These are phyloP conservation scores for Trametes maxima DNA, from an alignment of 768 basidiomycete genomes.

Conservation along the genomic window DNA sequence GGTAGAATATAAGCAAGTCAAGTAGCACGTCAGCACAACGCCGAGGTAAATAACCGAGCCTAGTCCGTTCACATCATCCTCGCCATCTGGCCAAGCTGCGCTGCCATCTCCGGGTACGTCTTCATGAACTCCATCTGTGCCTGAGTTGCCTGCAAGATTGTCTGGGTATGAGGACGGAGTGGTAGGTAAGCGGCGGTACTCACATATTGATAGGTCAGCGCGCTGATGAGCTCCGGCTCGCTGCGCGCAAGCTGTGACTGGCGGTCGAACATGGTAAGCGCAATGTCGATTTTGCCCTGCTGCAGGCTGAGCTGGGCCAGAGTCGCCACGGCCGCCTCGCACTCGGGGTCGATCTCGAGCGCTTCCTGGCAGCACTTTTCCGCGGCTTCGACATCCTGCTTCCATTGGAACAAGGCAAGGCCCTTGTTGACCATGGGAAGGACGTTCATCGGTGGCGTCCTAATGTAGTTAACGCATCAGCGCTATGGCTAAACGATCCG, in stretches of 20 bases:
- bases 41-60: background rate
- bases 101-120: constrained; percentile 84
- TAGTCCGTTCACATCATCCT: constrained; percentile 35
- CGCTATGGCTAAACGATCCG: background rate
- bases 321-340: constrained; percentile 95
- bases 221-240: constrained; percentile 82
- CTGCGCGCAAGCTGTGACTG: constrained; percentile 87
- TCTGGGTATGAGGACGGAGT: background rate
- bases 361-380: constrained; percentile 89
- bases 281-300: constrained; percentile 85
- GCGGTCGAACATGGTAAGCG: constrained; percentile 83
- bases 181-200: constrained; percentile 31
- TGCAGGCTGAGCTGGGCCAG: constrained; percentile 92
- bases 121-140: constrained; percentile 83
- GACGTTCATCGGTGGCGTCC: constrained; percentile 69
- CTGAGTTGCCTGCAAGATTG: constrained; percentile 60
- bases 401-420: constrained; percentile 95
- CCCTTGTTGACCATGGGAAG: constrained; percentile 97
- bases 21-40: constrained; percentile 1
- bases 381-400: constrained; percentile 82
- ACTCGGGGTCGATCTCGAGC: constrained; percentile 84
- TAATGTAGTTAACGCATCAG: constrained; percentile 1
- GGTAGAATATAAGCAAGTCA: constrained; percentile 21
- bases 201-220: constrained; percentile 79
- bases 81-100: constrained; percentile 57